Base-by-base conservation (phyloP, 768 basidiomycete species). In the Roridomyces roridus region DNA sequence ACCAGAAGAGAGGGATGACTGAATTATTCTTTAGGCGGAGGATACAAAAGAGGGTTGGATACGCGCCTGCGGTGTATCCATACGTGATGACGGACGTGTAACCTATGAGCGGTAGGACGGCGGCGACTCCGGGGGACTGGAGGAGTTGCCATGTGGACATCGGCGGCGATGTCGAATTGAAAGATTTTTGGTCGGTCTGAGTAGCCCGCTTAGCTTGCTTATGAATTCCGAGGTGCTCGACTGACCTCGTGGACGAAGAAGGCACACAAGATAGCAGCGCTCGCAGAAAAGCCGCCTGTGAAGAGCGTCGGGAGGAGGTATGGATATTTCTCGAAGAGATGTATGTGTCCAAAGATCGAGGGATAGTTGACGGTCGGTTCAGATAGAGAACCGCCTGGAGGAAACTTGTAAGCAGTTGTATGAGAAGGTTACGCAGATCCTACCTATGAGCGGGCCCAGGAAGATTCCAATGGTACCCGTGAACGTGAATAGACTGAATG, bases 1-100 rank as follows among this genome's bases (percentile, higher is more conserved):
- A 51, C 41, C 51, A 51, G 51, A 51, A 51, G 23, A 51, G 24
- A 34, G 51, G 51, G 41, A 51, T 15, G 29, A 51, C 51, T 44
- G 39, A n/a, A n/a, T n/a, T n/a, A n/a, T n/a, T n/a, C n/a, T n/a
- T n/a, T 10, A n/a, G 12, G 17, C 21, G 4, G n/a, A n/a, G 20
- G 7, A 18, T 40, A 18, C 15, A n/a, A 17, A n/a, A n/a, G 9
- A 40, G 39, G 15, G 39, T 17, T 2, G 9, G 3, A 40, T n/a
- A n/a, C n/a, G 4, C 10, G 20, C 39, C 39, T 40, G 51, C 51
- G 25, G 51, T 51, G 34, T 51, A 51, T n/a, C 51, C 51, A n/a
- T 43, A 23, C 23, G 42, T 42, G 25, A 51, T 43, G 51, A 51
- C 17, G 29, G 34, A 29, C 41, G 44, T 35, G 41, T 51, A 34